phyloP scores from a whole-genome alignment of 2,329 filamentous ascomycete genomes.

The Diplocarpon mali region DNA sequence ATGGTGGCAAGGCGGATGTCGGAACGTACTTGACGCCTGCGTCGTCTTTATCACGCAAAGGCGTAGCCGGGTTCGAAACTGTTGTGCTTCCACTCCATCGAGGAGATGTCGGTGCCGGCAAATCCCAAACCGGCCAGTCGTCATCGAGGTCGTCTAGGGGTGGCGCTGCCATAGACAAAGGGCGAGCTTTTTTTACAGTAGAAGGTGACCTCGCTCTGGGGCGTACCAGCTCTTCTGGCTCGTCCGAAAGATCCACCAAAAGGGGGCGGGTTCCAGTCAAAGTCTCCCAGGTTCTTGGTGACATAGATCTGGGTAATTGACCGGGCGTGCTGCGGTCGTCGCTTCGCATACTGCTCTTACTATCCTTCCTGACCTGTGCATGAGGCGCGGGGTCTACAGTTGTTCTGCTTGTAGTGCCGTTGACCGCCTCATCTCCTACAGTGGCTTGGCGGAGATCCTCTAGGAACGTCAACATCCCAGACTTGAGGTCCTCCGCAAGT shows the following conservation, averaged over 20 bases:
- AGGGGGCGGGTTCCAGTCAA: constrained; percentile 19
- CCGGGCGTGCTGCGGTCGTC: constrained; percentile 14
- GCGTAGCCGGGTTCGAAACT: constrained; percentile 21
- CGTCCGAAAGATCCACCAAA: constrained; percentile 16
- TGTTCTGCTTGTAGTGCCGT: constrained; percentile 31
- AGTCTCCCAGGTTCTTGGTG: constrained; percentile 24
- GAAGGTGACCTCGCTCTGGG: constrained; percentile 11
- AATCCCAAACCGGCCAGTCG: constrained; percentile 57
- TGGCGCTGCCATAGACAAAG: constrained; percentile 19
- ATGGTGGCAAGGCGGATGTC: not conserved
- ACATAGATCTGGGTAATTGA: constrained; percentile 15
- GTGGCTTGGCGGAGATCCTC: constrained; percentile 93
- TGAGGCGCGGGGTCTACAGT: constrained; percentile 26
- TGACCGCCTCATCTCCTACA: constrained; percentile 82
- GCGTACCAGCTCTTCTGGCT: constrained; percentile 4
- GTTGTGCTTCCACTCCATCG: constrained; percentile 48
- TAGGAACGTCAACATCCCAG: constrained; percentile 87
- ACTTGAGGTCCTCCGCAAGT: constrained; percentile 62
- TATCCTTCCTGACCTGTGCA: constrained; percentile 27
- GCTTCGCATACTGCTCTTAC: constrained; percentile 25
- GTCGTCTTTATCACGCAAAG: constrained; percentile 17
- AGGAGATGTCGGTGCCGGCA: constrained; percentile 41
- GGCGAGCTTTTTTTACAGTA: constrained; percentile 17
- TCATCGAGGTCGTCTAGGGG: constrained; percentile 35
- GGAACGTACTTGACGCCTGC: constrained; percentile 20